Conservation (phyloP, 2,329 filamentous ascomycete species). For the Ambrosiella xylebori region DNA sequence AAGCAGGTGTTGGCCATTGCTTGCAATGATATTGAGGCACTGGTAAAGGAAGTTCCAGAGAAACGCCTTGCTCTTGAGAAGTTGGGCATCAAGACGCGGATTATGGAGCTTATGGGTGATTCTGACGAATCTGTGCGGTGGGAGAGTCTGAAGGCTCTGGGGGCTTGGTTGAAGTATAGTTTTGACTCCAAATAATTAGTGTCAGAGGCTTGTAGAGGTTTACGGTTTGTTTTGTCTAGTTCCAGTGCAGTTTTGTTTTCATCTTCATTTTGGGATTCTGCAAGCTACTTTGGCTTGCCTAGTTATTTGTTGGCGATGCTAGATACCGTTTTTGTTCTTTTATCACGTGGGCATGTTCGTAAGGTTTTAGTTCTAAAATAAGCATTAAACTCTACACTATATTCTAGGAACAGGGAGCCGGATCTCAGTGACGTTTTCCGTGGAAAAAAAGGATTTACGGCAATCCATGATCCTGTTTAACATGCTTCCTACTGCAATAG, state of each 20-base stretch:
- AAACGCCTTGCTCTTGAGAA: slow-evolving; percentile 65
- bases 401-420: not conserved
- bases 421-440: slow-evolving; percentile 8
- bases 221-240: slow-evolving; percentile 4
- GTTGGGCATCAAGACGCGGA: slow-evolving; percentile 64
- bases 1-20: slow-evolving; percentile 82
- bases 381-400: not conserved
- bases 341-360: not conserved
- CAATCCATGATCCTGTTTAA: not conserved
- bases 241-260: slow-evolving; percentile 1
- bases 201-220: not conserved
- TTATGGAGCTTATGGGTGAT: slow-evolving; percentile 90
- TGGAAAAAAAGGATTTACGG: slow-evolving; percentile 4
- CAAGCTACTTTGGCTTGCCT: not conserved
- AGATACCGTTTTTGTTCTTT: slow-evolving; percentile 6
- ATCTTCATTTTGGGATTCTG: not conserved
- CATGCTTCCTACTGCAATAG: not conserved
- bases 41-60: slow-evolving; percentile 82
- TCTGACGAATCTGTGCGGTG: slow-evolving; percentile 76
- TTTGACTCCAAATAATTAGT: slow-evolving; percentile 27
- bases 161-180: slow-evolving; percentile 47
- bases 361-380: not conserved
- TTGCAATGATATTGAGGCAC: slow-evolving; percentile 76
- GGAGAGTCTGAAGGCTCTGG: slow-evolving; percentile 76
- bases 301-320: not conserved